A percentile compares a stretch with the other conserved stretches of the same genome.
phyloP scores from a whole-genome alignment of 78 protist species.

The Anaeramoeba flamelloides region DNA sequence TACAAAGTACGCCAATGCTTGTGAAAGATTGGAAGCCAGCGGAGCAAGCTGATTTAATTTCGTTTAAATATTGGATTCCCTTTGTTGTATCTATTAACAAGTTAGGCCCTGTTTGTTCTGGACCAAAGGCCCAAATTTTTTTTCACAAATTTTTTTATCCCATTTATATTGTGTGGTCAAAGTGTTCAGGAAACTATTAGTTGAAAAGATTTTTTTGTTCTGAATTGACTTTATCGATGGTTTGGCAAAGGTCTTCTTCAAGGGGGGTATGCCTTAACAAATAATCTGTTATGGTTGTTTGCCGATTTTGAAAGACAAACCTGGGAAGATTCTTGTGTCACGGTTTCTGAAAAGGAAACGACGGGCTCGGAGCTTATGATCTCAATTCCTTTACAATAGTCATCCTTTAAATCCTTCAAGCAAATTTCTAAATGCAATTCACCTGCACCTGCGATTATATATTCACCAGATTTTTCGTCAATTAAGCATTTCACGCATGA shows the following conservation, averaged over 20 bases:
- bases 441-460: constrained; percentile 98
- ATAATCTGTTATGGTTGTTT: constrained; percentile 98
- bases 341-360: constrained; percentile 89
- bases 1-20: constrained; percentile 86
- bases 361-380: constrained; percentile 90
- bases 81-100: constrained; percentile 67
- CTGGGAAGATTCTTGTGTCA: constrained; percentile 36
- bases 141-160: constrained; percentile 69
- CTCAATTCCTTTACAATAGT: constrained; percentile 54
- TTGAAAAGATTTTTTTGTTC: constrained; percentile 49
- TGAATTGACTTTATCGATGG: constrained; percentile 39
- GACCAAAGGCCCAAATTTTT: constrained; percentile 94
- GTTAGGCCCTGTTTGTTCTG: constrained; percentile 86
- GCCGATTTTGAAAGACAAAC: constrained; percentile 89
- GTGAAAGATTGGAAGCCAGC: constrained; percentile 88
- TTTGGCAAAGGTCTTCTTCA: constrained; percentile 67
- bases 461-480: constrained; percentile 93
- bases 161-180: too few relatives aligned
- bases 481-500: constrained; percentile 66
- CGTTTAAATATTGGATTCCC: constrained; percentile 77
- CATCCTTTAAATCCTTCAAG: constrained; percentile 91
- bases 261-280: constrained; percentile 68
- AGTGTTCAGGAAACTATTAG: too few relatives aligned
- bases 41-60: constrained; percentile 83
- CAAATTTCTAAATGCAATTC: constrained; percentile 96